Evolutionary conservation across 495 filamentous ascomycete genomes (phyloP), one percentile per base, ranked within the genome.

Genomic region (Emericellopsis terricola): DNA sequence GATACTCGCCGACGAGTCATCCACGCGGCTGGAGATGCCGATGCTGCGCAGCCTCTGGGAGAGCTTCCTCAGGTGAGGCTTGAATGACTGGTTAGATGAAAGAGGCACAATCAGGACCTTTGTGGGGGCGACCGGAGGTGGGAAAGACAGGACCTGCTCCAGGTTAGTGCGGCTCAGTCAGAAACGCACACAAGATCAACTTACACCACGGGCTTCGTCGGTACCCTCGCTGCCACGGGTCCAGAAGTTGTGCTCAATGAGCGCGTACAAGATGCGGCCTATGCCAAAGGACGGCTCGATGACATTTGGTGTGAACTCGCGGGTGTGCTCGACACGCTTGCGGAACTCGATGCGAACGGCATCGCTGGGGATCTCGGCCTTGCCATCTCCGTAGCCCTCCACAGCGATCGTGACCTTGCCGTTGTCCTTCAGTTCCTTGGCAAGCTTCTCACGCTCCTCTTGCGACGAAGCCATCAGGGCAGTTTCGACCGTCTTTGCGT

Each of bases 251-350:
- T 87, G 81, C 57, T 87, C 80, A 34, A 82, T 71, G 44, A 84
- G 53, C 41, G 70, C 70, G 59, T 83, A 84, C 31, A 86, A 50
- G 24, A 85, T 82, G 32, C 80, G 67, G 31, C 81, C 80, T 42
- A 87, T 81, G 55, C 81, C 79, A 46, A 87, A 87, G 7, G 80
- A 84, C 1, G 81, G 81, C 56, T 87, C 79, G 37, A 87, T 84
- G 18, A 87, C 78, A 42, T 83, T 84, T 18, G 81, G 81, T 1
- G 71, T 83, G 57, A 78, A 85, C 49, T 84, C 78, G 39, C 81
- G 63, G 37, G 69, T 57, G 46, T 81, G 69, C 52, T 81, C 76
- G 15, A 71, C 59, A 16, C 73, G 60, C 18, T 71, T 82, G 28
- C 67, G 63, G 61, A 73, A 76, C 56, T 76, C 73, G 46, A 85